phyloP scores from a whole-genome alignment of 345 rosid genomes.

The Eucalyptus regnans region DNA sequence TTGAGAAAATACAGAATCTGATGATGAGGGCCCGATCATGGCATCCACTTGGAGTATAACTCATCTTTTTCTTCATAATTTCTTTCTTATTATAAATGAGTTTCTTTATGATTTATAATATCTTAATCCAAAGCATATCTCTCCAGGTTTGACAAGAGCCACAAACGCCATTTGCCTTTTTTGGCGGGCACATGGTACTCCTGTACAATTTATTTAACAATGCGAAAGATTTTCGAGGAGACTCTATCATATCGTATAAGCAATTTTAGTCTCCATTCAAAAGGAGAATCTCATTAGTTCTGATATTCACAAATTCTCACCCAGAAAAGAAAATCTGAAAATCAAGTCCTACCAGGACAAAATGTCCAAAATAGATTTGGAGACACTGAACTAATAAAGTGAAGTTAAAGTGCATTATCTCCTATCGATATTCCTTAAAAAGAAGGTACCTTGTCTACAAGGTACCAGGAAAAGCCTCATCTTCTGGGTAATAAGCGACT shows the following conservation, averaged over 20 bases:
- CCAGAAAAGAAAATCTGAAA: not conserved
- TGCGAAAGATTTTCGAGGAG: not conserved
- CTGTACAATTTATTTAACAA: not conserved
- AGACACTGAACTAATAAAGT: not conserved
- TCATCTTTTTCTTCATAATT: not conserved
- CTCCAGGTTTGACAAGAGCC: not conserved
- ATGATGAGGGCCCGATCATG: not conserved
- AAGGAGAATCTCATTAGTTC: not conserved
- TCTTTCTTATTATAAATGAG: not conserved
- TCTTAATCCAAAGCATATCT: not conserved
- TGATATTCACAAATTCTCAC: not conserved
- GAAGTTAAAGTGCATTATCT: not conserved
- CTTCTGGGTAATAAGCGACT: conserved; percentile 58
- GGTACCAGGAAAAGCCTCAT: conserved; percentile 27
- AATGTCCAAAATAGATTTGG: not conserved
- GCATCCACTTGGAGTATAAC: not conserved
- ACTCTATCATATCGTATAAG: not conserved
- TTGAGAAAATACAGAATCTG: not conserved
- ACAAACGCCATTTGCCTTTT: not conserved
- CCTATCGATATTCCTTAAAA: conserved; percentile 1
- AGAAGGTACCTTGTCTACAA: conserved; percentile 25
- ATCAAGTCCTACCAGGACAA: not conserved
- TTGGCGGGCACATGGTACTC: not conserved
- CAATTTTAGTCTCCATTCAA: not conserved
- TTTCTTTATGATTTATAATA: not conserved